These are phyloP conservation scores for Westerdykella aurantiaca DNA, from an alignment of 2,329 filamentous ascomycete species.

Conservation along the genomic window DNA sequence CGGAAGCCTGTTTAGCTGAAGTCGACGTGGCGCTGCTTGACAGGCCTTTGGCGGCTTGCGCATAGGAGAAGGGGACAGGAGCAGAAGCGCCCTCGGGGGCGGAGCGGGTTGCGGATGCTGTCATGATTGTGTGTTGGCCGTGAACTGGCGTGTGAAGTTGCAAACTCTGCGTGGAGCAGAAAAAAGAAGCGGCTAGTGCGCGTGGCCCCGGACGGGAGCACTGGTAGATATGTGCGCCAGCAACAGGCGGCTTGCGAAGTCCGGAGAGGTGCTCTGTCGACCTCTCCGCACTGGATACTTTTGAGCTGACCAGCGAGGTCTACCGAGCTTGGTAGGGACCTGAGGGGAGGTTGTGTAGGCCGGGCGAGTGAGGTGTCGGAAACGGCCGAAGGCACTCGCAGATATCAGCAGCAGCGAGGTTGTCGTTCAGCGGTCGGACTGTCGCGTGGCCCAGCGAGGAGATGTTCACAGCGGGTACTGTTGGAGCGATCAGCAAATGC, in stretches of 20 bases:
- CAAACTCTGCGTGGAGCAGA: constrained; percentile 6
- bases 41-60: constrained; percentile 86
- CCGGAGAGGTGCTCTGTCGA: constrained; percentile 38
- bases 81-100: constrained; percentile 19
- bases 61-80: constrained; percentile 75
- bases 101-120: constrained; percentile 15
- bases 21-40: constrained; percentile 44
- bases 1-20: constrained; percentile 42
- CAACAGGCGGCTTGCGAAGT: constrained; percentile 23
- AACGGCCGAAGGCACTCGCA: neutral
- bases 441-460: neutral
- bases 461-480: neutral
- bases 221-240: constrained; percentile 24
- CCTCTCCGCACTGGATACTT: constrained; percentile 37
- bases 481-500: neutral
- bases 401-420: neutral
- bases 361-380: neutral
- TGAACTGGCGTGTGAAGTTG: neutral
- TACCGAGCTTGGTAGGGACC: constrained; percentile 1
- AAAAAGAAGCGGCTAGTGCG: constrained; percentile 11
- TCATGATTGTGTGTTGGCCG: constrained; percentile 17
- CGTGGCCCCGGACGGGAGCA: constrained; percentile 29
- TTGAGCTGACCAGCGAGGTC: constrained; percentile 17
- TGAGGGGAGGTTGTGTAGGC: constrained; percentile 2
- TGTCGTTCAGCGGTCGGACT: too few relatives aligned